Base-by-base conservation (phyloP, 2,329 filamentous ascomycete genomes). In the Fusarium illudens region DNA sequence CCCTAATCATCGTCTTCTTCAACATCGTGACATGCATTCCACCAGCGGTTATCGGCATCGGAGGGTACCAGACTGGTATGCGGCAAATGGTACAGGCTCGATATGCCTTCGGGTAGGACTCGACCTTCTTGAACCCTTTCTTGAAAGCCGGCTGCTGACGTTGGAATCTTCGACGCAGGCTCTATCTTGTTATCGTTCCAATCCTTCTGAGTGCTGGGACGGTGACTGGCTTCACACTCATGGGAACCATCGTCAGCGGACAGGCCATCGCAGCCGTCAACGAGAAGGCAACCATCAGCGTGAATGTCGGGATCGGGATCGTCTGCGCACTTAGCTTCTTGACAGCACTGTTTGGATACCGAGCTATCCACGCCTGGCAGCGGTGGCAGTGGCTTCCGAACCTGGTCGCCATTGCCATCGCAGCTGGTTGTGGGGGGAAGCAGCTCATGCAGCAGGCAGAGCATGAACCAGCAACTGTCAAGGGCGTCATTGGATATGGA, bases 1-100 rank as follows among this genome's bases (percentile, higher is more conserved):
- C 86, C 2, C 77, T 89, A 25, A 80, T 87, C 36, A 89, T 89
- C 56, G 68, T 89, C 19, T 88, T 89, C 78, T 89, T 89, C 74
- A 81, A 80, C 12, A 69, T 87, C 20, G 64, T 87, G 15, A 85
- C 83, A n/a, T 83, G 81, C 9, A 75, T 85, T 6, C 84, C 86
- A 0, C 83, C 86, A 2, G 86, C 86, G 0, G 87, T 85, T 67
- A 79, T 89, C 69, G 84, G 83, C 4, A 84, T 85, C 1, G 82
- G 83, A 11, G 86, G 86, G 1, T 84, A 85, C 15, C 80, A 82
- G 60, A 89, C 86, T 3, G 87, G 86, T 13, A 80, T 89, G 79
- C 80, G 87, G 17, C 86, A 89, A 73, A 83, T 88, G 72, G 82
- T 89, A 6, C 86, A 88, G 68, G 86, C 87, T n/a, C 81, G 87